Base-by-base conservation (phyloP, 2,329 filamentous ascomycete species). In the Lecanicillium sp. region DNA sequence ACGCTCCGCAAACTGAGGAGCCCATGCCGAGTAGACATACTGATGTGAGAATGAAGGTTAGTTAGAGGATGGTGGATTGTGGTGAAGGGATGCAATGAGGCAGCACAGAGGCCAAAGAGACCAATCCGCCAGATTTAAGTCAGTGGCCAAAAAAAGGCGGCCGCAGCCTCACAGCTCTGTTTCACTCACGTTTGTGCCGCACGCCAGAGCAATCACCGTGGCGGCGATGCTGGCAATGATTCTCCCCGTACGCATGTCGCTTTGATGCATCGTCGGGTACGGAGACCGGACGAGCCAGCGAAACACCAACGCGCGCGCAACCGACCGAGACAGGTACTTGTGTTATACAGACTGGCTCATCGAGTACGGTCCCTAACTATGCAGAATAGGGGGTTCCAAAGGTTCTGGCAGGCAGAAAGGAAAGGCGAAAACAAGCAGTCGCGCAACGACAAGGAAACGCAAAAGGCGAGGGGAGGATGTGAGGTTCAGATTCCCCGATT, bases 11-110 rank as follows among this genome's bases (percentile, higher is more conserved):
- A 96, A 96, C 63, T 96, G 89, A 15, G 92, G 92, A 12, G 87
- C 88, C 89, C 92, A 98, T 62, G 90, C 90, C 40, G 88, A 96
- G 64, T 96, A 98, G 56, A 89, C 90, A 77, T 98, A 97, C 87
- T 96, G 56, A 36, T 37, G 13, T n/a, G 27, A 36, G 17, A 29
- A 11, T 13, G 18, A 22, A 15, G n/a, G 11, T 15, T 27, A 25
- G 22, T 36, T 7, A 33, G 28, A 14, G 34, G 20, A 13, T 15
- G 22, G 31, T 28, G 37, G 27, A 31, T 29, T 17, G 17, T 37
- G 33, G 4, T 48, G 34, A 17, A 40, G 14, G 6, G 29, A 6
- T n/a, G n/a, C n/a, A 13, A 13, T 6, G 29, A 30, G 6, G 29
- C 29, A 15, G 29, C 12, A 30, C 29, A 30, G 11, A 8, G 25